Evolutionary conservation across 768 basidiomycete genomes (phyloP).

Genomic region (Rhodotorula sphaerocarpa): DNA sequence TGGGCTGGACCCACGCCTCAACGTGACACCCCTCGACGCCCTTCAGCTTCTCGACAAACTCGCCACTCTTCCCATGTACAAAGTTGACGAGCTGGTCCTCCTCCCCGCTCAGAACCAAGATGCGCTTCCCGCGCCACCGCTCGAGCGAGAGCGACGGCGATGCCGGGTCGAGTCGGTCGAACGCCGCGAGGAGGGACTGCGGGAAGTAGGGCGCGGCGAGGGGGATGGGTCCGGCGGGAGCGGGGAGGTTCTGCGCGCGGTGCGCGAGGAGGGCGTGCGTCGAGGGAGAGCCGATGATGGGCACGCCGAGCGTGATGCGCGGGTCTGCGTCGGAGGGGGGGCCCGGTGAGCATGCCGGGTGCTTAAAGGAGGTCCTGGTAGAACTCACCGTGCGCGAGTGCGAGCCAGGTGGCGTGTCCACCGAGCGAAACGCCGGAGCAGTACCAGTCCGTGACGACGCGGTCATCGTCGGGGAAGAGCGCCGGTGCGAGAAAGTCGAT

Average conservation of each 20-base stretch:
- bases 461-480: slow-evolving; percentile 61
- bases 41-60: slow-evolving; percentile 48
- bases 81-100: slow-evolving; percentile 54
- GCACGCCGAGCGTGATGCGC: slow-evolving; percentile 34
- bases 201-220: slow-evolving; percentile 22
- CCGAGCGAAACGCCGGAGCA: slow-evolving; percentile 71
- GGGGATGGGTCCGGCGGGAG: slow-evolving; percentile 7
- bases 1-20: slow-evolving; percentile 22
- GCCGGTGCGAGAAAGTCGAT: slow-evolving; percentile 70
- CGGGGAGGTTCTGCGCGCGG: slow-evolving; percentile 20
- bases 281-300: slow-evolving; percentile 38
- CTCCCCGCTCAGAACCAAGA: slow-evolving; percentile 63
- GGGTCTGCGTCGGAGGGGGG: slow-evolving; percentile 21
- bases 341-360: not conserved
- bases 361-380: too few species aligned
- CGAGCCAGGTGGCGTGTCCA: slow-evolving; percentile 74
- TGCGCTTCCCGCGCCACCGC: slow-evolving; percentile 52
- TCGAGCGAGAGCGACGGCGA: not conserved
- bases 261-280: slow-evolving; percentile 21
- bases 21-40: slow-evolving; percentile 1
- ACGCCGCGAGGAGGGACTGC: slow-evolving; percentile 4
- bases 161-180: slow-evolving; percentile 8
- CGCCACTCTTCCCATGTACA: slow-evolving; percentile 52
- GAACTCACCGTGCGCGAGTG: slow-evolving; percentile 50
- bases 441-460: slow-evolving; percentile 59